Percentiles rank a stretch among this genome's conserved stretches.
Conservation (phyloP, 345 rosid species). For the Heritiera littoralis region DNA sequence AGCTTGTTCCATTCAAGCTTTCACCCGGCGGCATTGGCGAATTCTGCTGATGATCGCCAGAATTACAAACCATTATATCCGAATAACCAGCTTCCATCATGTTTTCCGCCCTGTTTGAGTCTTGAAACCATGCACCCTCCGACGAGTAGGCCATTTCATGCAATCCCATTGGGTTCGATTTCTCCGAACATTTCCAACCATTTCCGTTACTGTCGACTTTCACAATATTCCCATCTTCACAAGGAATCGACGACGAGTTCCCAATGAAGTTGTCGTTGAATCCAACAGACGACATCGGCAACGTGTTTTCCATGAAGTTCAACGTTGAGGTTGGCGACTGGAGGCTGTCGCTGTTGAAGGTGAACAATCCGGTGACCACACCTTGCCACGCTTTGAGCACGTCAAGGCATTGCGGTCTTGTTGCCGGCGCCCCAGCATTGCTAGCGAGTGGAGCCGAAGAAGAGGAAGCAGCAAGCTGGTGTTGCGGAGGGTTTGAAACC, state of each 20-base stretch:
- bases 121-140: slow-evolving; percentile 28
- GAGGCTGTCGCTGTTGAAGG: slow-evolving; percentile 16
- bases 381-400: slow-evolving; percentile 47
- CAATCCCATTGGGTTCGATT: slow-evolving; percentile 3
- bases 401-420: slow-evolving; percentile 47
- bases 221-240: background rate
- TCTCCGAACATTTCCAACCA: slow-evolving; percentile 3
- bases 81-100: background rate
- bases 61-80: slow-evolving; percentile 24
- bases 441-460: background rate
- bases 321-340: slow-evolving; percentile 38
- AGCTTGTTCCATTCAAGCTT: background rate
- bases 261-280: slow-evolving; percentile 10
- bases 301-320: slow-evolving; percentile 24
- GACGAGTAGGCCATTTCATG: slow-evolving; percentile 13
- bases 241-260: background rate
- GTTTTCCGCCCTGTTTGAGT: slow-evolving; percentile 23
- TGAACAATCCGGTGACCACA: slow-evolving; percentile 35
- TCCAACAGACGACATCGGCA: slow-evolving; percentile 14
- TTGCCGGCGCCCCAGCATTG: slow-evolving; percentile 7
- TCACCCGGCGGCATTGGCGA: background rate
- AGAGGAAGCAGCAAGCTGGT: slow-evolving; percentile 5
- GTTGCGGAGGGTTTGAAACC: slow-evolving; percentile 14
- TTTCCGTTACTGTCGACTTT: background rate
- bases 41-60: slow-evolving; percentile 1